Base-by-base conservation (phyloP, 208 protist genomes). In the Kentomonas sorsogonicus region DNA sequence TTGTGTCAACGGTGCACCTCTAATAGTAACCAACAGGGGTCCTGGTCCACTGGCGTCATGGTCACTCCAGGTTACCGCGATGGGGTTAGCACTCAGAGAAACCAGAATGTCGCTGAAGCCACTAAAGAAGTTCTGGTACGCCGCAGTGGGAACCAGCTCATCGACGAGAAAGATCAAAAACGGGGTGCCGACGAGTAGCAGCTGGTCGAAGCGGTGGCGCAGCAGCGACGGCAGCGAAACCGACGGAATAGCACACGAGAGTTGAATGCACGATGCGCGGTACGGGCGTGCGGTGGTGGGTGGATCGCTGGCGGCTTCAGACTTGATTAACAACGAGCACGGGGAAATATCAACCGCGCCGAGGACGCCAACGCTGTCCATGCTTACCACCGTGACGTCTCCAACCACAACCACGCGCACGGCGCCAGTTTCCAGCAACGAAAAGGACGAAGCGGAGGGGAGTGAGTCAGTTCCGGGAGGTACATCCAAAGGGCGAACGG, bases 111-210 rank as follows among this genome's bases (percentile, higher is more conserved):
- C 74, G 43, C 64, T 80, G 31, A 77, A 74, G 43, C 58, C 76
- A 71, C 76, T 84, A 54, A 83, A 80, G 62, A 90, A 84, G 15
- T 63, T 57, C 22, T 66, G 57, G 50, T 83, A 84, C 33, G 63
- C 59, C 18, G 72, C 31, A n/a, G 59, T 64, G n/a, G 78, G 69
- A 31, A 84, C 23, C 11, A 79, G 30, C 33, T 79, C 65, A 3
- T 75, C 63, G n/a, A 69, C 50, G 10, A 69, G 16, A 56, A 83
- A 82, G 26, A 5, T 10, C 40, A 63, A 44, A 11, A 74, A 26
- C 16, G 45, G 48, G 2, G 15, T 25, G 0, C 69, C 40, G 0
- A 76, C 47, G 23, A 46, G 36, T 15, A 20, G 46, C 0, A 85
- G 27, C 0, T 53, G 29, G 10, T 41, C 54, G 6, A 69, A 57